phyloP scores from a whole-genome alignment of 495 filamentous ascomycete genomes.

The Parathielavia hyrcaniae region DNA sequence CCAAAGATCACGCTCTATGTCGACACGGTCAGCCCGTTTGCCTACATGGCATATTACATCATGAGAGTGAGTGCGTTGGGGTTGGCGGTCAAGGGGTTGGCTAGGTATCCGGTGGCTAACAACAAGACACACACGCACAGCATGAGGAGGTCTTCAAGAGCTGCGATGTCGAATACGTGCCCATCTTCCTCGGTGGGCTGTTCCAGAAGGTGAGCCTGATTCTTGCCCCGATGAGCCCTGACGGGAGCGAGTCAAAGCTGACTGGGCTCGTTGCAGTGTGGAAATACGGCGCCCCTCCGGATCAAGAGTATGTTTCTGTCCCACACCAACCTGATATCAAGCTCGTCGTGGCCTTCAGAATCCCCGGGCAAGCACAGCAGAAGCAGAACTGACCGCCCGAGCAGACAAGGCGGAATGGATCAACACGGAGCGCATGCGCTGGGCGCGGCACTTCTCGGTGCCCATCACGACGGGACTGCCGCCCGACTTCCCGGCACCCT shows the following conservation, averaged over 20 bases:
- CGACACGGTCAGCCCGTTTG: slow-evolving; percentile 66
- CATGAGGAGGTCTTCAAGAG: slow-evolving; percentile 55
- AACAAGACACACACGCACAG: slow-evolving; percentile 31
- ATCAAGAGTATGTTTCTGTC: slow-evolving; percentile 57
- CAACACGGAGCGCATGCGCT: slow-evolving; percentile 53
- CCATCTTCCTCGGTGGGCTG: slow-evolving; percentile 63
- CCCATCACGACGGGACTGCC: slow-evolving; percentile 50
- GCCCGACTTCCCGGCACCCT: slow-evolving; percentile 54
- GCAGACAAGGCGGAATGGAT: slow-evolving; percentile 68
- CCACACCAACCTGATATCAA: background rate
- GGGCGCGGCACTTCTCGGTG: slow-evolving; percentile 53
- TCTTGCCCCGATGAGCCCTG: background rate
- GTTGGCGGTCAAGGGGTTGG: background rate
- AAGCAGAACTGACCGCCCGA: background rate
- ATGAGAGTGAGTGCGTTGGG: slow-evolving; percentile 50
- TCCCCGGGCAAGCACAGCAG: background rate
- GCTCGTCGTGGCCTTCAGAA: background rate
- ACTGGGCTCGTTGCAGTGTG: slow-evolving; percentile 32
- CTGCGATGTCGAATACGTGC: slow-evolving; percentile 57
- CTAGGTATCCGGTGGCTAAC: background rate
- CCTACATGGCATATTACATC: slow-evolving; percentile 61
- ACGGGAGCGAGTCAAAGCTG: background rate
- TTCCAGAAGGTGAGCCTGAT: slow-evolving; percentile 47
- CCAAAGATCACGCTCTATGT: slow-evolving; percentile 61
- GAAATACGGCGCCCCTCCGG: slow-evolving; percentile 56